Conservation (phyloP, 306 rosid species). For the Cajanus cajan region DNA sequence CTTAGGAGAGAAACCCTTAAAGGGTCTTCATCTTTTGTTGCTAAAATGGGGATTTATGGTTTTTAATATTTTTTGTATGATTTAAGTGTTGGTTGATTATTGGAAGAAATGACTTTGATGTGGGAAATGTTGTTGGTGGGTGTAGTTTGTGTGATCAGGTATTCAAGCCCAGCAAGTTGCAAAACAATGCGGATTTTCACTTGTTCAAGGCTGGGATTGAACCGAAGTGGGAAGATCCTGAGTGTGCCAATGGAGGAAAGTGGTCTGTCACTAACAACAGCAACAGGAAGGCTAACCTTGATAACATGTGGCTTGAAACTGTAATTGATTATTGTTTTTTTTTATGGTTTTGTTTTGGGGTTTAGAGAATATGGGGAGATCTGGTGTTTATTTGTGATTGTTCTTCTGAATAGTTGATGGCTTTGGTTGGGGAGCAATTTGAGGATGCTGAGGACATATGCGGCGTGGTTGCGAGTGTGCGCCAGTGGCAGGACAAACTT, state of each 20-base stretch:
- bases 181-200: constrained; percentile 68
- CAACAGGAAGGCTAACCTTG: constrained; percentile 65
- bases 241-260: constrained; percentile 94
- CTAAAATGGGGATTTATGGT: neutral
- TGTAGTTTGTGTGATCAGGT: constrained; percentile 74
- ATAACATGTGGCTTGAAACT: constrained; percentile 94
- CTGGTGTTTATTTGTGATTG: neutral
- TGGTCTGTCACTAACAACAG: constrained; percentile 65
- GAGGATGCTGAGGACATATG: constrained; percentile 91
- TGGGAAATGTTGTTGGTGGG: constrained; percentile 12
- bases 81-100: constrained; percentile 16
- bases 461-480: constrained; percentile 94
- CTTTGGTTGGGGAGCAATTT: constrained; percentile 93
- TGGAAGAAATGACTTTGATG: constrained; percentile 3
- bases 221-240: constrained; percentile 99
- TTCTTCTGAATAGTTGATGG: constrained; percentile 68
- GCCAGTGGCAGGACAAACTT: constrained; percentile 91
- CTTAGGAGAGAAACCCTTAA: neutral
- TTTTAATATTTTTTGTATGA: neutral
- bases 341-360: neutral
- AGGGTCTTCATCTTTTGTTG: neutral
- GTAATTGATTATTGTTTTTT: constrained; percentile 38
- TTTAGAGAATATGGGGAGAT: neutral
- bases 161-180: constrained; percentile 86
- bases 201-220: constrained; percentile 85